A percentile compares a stretch with the other conserved stretches of the same genome.
Evolutionary conservation across 2,329 filamentous ascomycete species (phyloP).

Genomic region (Neofusicoccum cordaticola): DNA sequence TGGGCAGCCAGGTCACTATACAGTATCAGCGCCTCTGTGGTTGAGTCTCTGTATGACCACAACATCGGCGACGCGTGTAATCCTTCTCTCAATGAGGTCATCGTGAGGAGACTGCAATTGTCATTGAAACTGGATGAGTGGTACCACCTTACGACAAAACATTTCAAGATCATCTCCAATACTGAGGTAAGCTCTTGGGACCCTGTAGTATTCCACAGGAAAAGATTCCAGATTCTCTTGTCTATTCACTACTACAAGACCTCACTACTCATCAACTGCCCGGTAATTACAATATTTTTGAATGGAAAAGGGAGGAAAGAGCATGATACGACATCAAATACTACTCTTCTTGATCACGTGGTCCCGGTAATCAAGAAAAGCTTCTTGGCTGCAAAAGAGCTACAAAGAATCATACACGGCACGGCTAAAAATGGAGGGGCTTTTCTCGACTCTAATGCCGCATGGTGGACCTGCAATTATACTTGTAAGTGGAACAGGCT

Average conservation of each 20-base stretch:
- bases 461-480: background rate
- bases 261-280: background rate
- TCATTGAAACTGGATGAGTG: background rate
- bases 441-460: background rate
- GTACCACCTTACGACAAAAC: background rate
- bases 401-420: background rate
- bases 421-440: background rate
- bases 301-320: background rate
- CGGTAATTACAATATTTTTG: background rate
- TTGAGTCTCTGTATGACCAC: background rate
- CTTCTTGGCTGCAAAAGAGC: background rate
- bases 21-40: background rate
- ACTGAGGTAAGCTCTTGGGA: background rate
- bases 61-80: background rate
- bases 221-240: background rate
- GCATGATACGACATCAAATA: background rate
- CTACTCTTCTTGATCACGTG: background rate
- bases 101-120: background rate
- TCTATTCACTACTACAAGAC: background rate
- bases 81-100: background rate
- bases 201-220: background rate
- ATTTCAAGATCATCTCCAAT: background rate
- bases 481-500: background rate
- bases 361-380: background rate
- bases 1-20: background rate